Evolutionary conservation across 2,329 filamentous ascomycete genomes (phyloP).

Genomic region (Macroventuria anomochaeta): DNA sequence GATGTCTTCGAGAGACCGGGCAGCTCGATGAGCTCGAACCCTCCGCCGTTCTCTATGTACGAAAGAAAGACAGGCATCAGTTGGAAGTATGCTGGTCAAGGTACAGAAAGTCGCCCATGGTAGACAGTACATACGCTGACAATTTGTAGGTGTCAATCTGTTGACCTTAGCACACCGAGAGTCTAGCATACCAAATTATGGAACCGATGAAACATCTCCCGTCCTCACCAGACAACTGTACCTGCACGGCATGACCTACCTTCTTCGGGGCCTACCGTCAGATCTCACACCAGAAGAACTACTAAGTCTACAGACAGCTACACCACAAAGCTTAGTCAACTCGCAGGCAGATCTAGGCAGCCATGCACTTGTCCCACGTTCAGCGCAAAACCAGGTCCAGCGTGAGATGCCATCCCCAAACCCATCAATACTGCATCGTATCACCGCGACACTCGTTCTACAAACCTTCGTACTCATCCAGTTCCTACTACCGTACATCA

Average conservation of each 20-base stretch:
- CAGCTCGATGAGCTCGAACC: constrained; percentile 28
- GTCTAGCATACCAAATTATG: constrained; percentile 44
- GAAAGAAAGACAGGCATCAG: constrained; percentile 51
- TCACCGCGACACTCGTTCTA: constrained; percentile 63
- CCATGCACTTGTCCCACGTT: constrained; percentile 25
- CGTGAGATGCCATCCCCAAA: constrained; percentile 23
- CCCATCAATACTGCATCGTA: constrained; percentile 64
- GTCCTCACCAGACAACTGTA: constrained; percentile 68
- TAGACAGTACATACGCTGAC: constrained; percentile 5
- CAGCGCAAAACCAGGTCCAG: constrained; percentile 12
- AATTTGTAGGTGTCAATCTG: constrained; percentile 53
- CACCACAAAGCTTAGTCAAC: constrained; percentile 50
- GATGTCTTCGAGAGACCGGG: constrained; percentile 33
- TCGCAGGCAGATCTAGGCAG: constrained; percentile 18
- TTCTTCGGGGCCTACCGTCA: constrained; percentile 67
- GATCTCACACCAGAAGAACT: constrained; percentile 64
- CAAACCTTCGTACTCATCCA: constrained; percentile 66
- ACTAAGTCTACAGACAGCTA: constrained; percentile 58
- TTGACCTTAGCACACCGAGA: constrained; percentile 56
- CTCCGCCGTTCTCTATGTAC: constrained; percentile 32
- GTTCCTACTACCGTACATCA: constrained; percentile 67
- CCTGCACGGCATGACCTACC: constrained; percentile 67
- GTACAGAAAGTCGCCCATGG: constrained; percentile 32
- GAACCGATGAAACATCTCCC: constrained; percentile 44
- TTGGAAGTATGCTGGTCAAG: constrained; percentile 61